Base-by-base conservation (phyloP, 176 grass and related monocot genomes). In the Phoenix roebelenii region DNA sequence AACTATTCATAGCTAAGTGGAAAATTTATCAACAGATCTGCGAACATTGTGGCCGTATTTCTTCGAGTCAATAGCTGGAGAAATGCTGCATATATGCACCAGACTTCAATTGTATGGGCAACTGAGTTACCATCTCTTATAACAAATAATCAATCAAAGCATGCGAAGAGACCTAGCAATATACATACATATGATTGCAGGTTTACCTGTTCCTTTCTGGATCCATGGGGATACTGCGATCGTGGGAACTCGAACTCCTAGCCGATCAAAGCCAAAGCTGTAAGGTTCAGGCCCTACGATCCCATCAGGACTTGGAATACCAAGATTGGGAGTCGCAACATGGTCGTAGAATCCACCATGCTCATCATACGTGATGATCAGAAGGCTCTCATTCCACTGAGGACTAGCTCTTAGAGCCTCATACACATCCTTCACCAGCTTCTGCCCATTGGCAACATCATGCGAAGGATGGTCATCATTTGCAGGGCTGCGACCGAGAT, bases 221-320 rank as follows among this genome's bases (percentile, higher is more conserved):
- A 95, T 95, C 91, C 91, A 95, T 25, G 91, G 86, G 63, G 91
- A 96, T 15, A 90, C 50, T 77, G 87, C 84, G 68, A 96, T 70
- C 1, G 91, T 90, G 0, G 86, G 91, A 30, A 96, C 82, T 58
- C 91, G 55, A 50, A 96, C 91, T 17, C 91, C 91, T 7, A 96
- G 71, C 6, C 91, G 70, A 44, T 96, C 91, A 77, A 96, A 96
- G 58, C 25, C 68, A 60, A 96, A 96, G 68, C 78, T 85, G 64
- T 87, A 90, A 0, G 91, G 86, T 1, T 80, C 64, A 0, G 91
- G 83, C 1, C 91, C 80, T 0, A 57, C 23, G n/a, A 90, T 62
- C 17, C 83, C 91, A 65, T 96, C 91, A 18, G 91, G 91, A 72
- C 75, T 96, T 18, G 91, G 91, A 50, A 96, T 87, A 60, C 86